Evolutionary conservation across 208 protist genomes (phyloP).

Genomic region (Leptomonas pyrrhocoris): DNA sequence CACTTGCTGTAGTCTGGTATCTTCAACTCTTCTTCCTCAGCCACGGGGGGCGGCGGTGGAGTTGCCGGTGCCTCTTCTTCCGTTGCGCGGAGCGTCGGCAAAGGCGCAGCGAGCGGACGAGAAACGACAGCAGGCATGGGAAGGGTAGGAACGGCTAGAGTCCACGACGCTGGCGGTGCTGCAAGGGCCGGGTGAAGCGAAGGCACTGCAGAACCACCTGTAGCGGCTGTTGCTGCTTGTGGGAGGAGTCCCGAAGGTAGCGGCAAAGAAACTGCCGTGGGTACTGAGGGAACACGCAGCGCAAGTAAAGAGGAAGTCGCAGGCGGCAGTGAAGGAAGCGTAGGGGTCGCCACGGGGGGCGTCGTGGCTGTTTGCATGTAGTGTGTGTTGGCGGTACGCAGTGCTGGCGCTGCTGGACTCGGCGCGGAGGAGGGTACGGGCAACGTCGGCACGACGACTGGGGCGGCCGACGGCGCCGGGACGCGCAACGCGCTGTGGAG

Average conservation of each 20-base stretch:
- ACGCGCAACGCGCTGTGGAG: not conserved
- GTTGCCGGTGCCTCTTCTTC: constrained; percentile 13
- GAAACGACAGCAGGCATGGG: not conserved
- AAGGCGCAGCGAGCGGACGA: not conserved
- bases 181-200: not conserved
- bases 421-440: not conserved
- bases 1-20: constrained; percentile 36
- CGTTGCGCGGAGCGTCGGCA: constrained; percentile 7
- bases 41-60: not conserved
- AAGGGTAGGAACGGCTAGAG: not conserved
- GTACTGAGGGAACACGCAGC: not conserved
- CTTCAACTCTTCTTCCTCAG: not conserved
- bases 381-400: not conserved
- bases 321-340: not conserved
- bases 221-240: not conserved
- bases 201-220: not conserved
- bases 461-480: not conserved
- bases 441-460: constrained; percentile 1
- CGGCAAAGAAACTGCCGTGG: not conserved
- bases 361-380: not conserved
- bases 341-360: not conserved
- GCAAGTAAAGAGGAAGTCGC: not conserved
- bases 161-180: not conserved
- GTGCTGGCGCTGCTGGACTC: not conserved
- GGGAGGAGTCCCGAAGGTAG: not conserved